Percentiles rank a stretch among this genome's conserved stretches.
phyloP scores from a whole-genome alignment of 1,139 yeast genomes.

The Geotrichum aggregatum region DNA sequence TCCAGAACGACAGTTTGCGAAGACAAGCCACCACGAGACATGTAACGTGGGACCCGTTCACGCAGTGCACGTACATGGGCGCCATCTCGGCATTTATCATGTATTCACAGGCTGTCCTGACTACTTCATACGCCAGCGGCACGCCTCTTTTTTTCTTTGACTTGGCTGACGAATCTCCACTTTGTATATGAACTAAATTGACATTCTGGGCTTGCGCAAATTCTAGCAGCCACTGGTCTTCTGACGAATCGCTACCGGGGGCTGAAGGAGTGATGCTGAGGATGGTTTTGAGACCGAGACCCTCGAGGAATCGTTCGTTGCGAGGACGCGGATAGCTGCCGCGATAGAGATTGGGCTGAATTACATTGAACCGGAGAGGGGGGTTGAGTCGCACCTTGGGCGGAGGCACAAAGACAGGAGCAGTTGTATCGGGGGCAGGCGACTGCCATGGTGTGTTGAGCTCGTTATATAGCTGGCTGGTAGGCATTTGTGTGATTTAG shows the following conservation, averaged over 20 bases:
- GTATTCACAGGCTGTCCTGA: slow-evolving; percentile 54
- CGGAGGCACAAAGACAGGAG: neutral
- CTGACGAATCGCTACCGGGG: slow-evolving; percentile 36
- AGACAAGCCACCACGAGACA: slow-evolving; percentile 81
- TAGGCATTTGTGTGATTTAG: neutral
- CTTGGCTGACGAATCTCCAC: slow-evolving; percentile 43
- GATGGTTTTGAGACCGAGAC: slow-evolving; percentile 65
- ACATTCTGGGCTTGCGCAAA: slow-evolving; percentile 53
- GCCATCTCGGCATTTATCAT: slow-evolving; percentile 56
- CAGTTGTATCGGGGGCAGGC: neutral
- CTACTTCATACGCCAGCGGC: slow-evolving; percentile 66
- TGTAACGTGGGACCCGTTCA: slow-evolving; percentile 85
- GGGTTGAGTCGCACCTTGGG: slow-evolving; percentile 40
- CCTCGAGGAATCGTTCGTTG: slow-evolving; percentile 66
- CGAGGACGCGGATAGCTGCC: slow-evolving; percentile 84
- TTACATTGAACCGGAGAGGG: slow-evolving; percentile 71
- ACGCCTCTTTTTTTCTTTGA: slow-evolving; percentile 47
- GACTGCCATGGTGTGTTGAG: neutral
- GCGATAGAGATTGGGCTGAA: slow-evolving; percentile 67
- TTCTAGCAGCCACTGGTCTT: slow-evolving; percentile 45
- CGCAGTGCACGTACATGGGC: slow-evolving; percentile 80
- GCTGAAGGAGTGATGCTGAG: slow-evolving; percentile 78
- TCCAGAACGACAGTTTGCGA: slow-evolving; percentile 82
- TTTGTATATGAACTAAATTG: slow-evolving; percentile 57
- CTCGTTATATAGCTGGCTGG: neutral